Evolutionary conservation across 2,329 filamentous ascomycete species (phyloP).

Genomic region (Amylocarpus encephaloides): DNA sequence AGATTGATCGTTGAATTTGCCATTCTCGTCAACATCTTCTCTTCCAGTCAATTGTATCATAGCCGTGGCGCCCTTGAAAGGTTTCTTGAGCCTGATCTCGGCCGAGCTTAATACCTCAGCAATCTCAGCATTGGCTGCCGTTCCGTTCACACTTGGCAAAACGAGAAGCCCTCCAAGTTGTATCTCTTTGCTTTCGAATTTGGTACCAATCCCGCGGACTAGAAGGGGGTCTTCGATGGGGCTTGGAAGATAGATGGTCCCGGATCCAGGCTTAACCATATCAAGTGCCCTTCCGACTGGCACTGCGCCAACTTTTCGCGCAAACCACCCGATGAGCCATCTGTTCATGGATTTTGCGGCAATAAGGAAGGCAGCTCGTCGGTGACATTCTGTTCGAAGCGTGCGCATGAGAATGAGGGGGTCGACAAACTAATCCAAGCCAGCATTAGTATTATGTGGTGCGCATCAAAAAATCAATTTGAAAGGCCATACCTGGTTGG

Average conservation of each 20-base stretch:
- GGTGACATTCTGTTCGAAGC: slow-evolving; percentile 74
- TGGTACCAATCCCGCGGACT: slow-evolving; percentile 71
- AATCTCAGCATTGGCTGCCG: slow-evolving; percentile 65
- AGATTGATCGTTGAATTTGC: slow-evolving; percentile 2
- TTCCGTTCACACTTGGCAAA: slow-evolving; percentile 74
- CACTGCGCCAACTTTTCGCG: slow-evolving; percentile 78
- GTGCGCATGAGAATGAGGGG: slow-evolving; percentile 89
- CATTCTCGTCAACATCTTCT: slow-evolving; percentile 7
- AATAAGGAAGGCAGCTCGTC: slow-evolving; percentile 86
- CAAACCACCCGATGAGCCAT: slow-evolving; percentile 80
- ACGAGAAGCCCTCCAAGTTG: slow-evolving; percentile 79
- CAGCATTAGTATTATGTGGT: slow-evolving; percentile 4
- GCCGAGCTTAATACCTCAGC: slow-evolving; percentile 7
- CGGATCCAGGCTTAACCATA: slow-evolving; percentile 69
- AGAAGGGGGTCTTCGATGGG: slow-evolving; percentile 78
- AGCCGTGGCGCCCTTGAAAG: slow-evolving; percentile 5
- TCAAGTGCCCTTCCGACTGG: slow-evolving; percentile 93
- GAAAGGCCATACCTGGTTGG: slow-evolving; percentile 66
- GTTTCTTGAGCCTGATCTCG: slow-evolving; percentile 11
- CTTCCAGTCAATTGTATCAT: slow-evolving; percentile 9
- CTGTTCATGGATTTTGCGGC: slow-evolving; percentile 93
- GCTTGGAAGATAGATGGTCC: slow-evolving; percentile 83
- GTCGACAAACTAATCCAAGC: slow-evolving; percentile 73
- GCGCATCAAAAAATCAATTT: not conserved
- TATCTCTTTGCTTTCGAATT: slow-evolving; percentile 68